Evolutionary conservation across 2,329 filamentous ascomycete species (phyloP).

Genomic region (Corinectria fuckeliana): DNA sequence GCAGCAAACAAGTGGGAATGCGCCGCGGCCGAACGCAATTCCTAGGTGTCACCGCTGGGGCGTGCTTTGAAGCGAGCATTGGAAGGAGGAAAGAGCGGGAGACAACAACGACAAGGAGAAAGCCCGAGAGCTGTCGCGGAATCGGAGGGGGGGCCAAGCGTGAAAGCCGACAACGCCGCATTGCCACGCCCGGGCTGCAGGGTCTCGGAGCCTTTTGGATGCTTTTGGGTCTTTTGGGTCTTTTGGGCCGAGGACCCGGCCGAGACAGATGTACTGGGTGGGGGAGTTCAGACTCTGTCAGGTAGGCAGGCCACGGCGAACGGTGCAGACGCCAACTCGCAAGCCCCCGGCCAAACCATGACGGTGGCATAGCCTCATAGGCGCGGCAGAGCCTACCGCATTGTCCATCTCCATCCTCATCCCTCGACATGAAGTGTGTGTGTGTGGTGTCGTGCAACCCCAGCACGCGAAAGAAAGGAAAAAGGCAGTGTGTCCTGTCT

Average conservation of each 20-base stretch:
- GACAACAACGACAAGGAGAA: slow-evolving; percentile 10
- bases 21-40: background rate
- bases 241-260: slow-evolving; percentile 17
- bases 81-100: slow-evolving; percentile 8
- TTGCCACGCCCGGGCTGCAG: background rate
- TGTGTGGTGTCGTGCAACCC: background rate
- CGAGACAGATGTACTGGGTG: slow-evolving; percentile 28
- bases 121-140: background rate
- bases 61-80: background rate
- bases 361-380: slow-evolving; percentile 2
- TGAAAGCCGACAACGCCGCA: background rate
- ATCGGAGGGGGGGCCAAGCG: background rate
- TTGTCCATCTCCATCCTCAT: background rate
- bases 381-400: background rate
- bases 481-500: too few relatives aligned
- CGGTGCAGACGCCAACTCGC: background rate
- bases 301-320: slow-evolving; percentile 8
- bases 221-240: slow-evolving; percentile 9
- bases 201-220: background rate
- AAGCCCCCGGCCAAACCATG: background rate
- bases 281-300: slow-evolving; percentile 10
- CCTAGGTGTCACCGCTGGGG: background rate
- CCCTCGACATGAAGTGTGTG: background rate
- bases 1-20: background rate
- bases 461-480: background rate